A percentile compares a stretch with the other conserved stretches of the same genome.
phyloP scores from a whole-genome alignment of 768 basidiomycete species.

The Lactifluus echinatus region DNA sequence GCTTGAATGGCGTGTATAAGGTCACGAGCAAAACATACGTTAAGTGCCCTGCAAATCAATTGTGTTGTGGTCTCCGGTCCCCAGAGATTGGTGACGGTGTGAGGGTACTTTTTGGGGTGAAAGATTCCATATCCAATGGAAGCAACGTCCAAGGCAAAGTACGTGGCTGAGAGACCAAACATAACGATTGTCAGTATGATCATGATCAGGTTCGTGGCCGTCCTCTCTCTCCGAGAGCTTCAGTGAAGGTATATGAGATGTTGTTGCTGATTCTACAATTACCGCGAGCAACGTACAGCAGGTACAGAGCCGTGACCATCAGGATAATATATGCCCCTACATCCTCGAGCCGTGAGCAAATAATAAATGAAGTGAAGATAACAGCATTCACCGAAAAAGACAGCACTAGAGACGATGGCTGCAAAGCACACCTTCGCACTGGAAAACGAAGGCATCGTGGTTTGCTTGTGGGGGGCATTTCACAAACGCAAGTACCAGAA shows the following conservation, averaged over 20 bases:
- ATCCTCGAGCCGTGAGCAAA: not conserved
- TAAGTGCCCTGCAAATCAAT: slow-evolving; percentile 1
- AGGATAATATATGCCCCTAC: slow-evolving; percentile 9
- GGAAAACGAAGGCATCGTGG: not conserved
- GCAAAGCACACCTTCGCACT: not conserved
- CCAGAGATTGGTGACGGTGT: not conserved
- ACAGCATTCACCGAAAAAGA: slow-evolving; percentile 7
- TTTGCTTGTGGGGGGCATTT: not conserved
- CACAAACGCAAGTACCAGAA: not conserved
- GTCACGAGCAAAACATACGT: not conserved
- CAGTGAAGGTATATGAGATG: not conserved
- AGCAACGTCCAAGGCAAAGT: slow-evolving; percentile 4
- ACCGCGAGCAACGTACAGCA: slow-evolving; percentile 6
- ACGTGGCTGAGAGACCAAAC: slow-evolving; percentile 10
- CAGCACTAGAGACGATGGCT: not conserved
- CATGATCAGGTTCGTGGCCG: slow-evolving; percentile 1
- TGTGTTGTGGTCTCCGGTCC: not conserved
- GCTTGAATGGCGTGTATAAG: not conserved
- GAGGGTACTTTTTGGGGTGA: not conserved
- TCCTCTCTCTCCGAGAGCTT: slow-evolving; percentile 10
- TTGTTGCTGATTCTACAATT: not conserved
- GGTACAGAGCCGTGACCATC: slow-evolving; percentile 1
- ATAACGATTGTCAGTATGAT: slow-evolving; percentile 6
- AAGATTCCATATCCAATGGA: slow-evolving; percentile 1
- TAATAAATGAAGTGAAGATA: not conserved